Evolutionary conservation across 257 asterid genomes (phyloP).

Genomic region (Solanum sitiens): DNA sequence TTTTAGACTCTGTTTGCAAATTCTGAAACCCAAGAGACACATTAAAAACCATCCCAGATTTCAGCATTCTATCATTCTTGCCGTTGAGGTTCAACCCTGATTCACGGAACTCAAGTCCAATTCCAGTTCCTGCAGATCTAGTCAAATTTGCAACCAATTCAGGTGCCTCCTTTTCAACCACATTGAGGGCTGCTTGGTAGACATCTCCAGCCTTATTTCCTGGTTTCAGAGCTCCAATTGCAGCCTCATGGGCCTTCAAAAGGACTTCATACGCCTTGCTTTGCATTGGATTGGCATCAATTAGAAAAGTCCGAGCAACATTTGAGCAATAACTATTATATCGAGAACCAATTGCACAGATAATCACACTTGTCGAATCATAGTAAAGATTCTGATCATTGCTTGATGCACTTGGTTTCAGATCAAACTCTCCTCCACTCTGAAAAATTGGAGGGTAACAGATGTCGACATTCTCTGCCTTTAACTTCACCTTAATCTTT

Average conservation of each 20-base stretch:
- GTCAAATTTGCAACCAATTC: constrained; percentile 12
- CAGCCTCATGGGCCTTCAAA: constrained; percentile 17
- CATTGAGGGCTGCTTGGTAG: constrained; percentile 9
- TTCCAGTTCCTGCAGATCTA: constrained; percentile 21
- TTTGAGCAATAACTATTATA: constrained; percentile 22
- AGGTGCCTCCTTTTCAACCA: constrained; percentile 24
- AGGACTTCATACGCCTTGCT: constrained; percentile 21
- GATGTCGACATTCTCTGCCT: constrained; percentile 22
- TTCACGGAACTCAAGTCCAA: constrained; percentile 25
- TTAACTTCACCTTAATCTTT: constrained; percentile 23
- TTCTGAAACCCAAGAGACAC: constrained; percentile 20
- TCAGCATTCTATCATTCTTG: constrained; percentile 13
- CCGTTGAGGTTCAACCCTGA: constrained; percentile 15
- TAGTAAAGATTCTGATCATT: constrained; percentile 15
- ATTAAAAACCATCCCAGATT: constrained; percentile 20
- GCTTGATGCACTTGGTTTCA: constrained; percentile 21
- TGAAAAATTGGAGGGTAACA: constrained; percentile 23
- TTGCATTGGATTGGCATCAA: constrained; percentile 19
- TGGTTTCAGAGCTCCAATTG: constrained; percentile 13
- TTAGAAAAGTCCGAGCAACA: constrained; percentile 16
- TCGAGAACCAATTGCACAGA: constrained; percentile 20
- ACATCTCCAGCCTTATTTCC: constrained; percentile 14
- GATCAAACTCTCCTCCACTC: constrained; percentile 26
- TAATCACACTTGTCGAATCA: constrained; percentile 22
- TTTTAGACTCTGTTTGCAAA: constrained; percentile 15